Percentiles rank a stretch among this genome's conserved stretches.
phyloP scores from a whole-genome alignment of 441 rosid species.

The Pelargonium citronellum region DNA sequence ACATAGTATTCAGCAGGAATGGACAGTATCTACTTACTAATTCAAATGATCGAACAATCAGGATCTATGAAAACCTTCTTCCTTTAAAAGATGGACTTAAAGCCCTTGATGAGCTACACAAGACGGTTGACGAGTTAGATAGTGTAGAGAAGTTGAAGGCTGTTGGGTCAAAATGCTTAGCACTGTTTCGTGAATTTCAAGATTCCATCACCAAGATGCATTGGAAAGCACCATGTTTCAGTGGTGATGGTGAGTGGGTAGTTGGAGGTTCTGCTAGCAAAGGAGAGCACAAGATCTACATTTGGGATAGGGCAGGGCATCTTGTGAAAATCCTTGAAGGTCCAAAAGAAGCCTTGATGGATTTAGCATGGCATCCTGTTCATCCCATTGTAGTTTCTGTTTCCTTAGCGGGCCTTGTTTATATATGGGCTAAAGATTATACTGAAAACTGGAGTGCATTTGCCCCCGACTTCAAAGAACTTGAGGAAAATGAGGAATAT shows the following conservation, averaged over 20 bases:
- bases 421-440: conserved; percentile 96
- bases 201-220: conserved; percentile 89
- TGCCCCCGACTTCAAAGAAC: conserved; percentile 98
- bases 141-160: conserved; percentile 63
- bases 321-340: conserved; percentile 98
- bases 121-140: conserved; percentile 43
- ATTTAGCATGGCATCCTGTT: conserved; percentile 98
- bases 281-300: conserved; percentile 86
- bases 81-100: conserved; percentile 59
- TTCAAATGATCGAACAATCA: conserved; percentile 81
- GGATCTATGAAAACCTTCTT: conserved; percentile 87
- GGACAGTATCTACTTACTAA: conserved; percentile 89
- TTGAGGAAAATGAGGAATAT: conserved; percentile 96
- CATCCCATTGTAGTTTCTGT: conserved; percentile 91
- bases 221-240: conserved; percentile 98
- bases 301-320: conserved; percentile 94
- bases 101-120: conserved; percentile 44
- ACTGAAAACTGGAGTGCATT: conserved; percentile 99
- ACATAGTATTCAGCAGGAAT: conserved; percentile 76
- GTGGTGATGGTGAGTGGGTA: conserved; percentile 99
- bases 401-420: conserved; percentile 81
- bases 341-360: conserved; percentile 91
- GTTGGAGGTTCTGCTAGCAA: conserved; percentile 91
- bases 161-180: conserved; percentile 71
- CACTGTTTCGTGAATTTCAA: conserved; percentile 85